Conservation (phyloP, 2,329 filamentous ascomycete genomes). For the Fusarium verticillioides region DNA sequence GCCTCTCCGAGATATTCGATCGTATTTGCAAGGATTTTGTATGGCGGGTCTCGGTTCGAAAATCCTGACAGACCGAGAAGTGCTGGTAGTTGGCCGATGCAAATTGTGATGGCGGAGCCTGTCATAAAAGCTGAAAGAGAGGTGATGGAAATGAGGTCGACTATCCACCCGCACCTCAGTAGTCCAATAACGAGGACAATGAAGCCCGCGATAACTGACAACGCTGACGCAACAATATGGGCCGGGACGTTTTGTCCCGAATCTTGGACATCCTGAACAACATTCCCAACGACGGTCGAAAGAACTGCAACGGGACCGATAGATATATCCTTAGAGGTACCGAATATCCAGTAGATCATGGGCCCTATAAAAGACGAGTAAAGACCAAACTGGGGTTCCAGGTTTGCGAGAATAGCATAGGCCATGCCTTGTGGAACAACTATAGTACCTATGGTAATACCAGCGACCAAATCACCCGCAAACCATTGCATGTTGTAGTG, state of each 20-base stretch:
- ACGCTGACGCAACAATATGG: slow-evolving; percentile 78
- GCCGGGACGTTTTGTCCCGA: slow-evolving; percentile 66
- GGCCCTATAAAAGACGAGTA: slow-evolving; percentile 94
- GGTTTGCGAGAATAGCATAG: slow-evolving; percentile 84
- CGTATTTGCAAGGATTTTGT: slow-evolving; percentile 84
- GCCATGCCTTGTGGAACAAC: slow-evolving; percentile 98
- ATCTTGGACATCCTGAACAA: slow-evolving; percentile 73
- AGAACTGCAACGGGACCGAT: slow-evolving; percentile 97
- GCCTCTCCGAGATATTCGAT: slow-evolving; percentile 75
- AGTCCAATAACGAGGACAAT: slow-evolving; percentile 85
- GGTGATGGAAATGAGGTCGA: slow-evolving; percentile 90
- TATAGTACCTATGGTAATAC: slow-evolving; percentile 66
- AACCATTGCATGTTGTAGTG: slow-evolving; percentile 94
- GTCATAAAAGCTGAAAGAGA: slow-evolving; percentile 98
- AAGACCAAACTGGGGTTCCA: slow-evolving; percentile 85
- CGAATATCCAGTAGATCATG: slow-evolving; percentile 96
- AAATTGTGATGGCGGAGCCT: slow-evolving; percentile 90
- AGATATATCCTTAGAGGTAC: slow-evolving; percentile 97
- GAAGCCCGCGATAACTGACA: slow-evolving; percentile 80
- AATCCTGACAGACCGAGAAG: slow-evolving; percentile 83
- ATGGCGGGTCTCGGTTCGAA: slow-evolving; percentile 81
- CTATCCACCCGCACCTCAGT: slow-evolving; percentile 85
- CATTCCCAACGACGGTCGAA: slow-evolving; percentile 87
- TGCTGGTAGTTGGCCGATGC: slow-evolving; percentile 81
- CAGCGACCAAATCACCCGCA: slow-evolving; percentile 87